Evolutionary conservation across 441 rosid genomes (phyloP).

Genomic region (Pelargonium fulgidum): DNA sequence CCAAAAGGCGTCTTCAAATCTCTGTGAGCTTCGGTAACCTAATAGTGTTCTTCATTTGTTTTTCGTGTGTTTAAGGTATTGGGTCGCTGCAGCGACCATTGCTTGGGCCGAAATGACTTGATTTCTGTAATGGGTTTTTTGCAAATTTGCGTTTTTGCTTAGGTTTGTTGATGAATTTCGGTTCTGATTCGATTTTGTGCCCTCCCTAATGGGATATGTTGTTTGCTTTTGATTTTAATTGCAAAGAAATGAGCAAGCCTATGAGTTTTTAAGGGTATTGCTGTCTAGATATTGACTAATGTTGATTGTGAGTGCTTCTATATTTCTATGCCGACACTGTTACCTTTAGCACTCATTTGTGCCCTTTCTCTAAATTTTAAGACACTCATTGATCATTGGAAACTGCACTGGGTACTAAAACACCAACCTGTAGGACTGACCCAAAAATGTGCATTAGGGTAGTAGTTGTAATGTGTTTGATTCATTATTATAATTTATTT

Average conservation of each 20-base stretch:
- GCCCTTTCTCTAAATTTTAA: neutral
- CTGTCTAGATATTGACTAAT: neutral
- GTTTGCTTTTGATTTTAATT: neutral
- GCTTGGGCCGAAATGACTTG: neutral
- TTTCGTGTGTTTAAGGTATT: neutral
- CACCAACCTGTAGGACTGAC: neutral
- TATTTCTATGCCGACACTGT: neutral
- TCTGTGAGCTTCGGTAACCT: constrained; percentile 25
- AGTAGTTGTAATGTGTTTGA: neutral
- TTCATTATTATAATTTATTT: neutral
- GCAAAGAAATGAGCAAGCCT: neutral
- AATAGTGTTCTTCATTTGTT: neutral
- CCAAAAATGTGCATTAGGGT: neutral
- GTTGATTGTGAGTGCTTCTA: neutral
- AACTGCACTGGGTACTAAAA: neutral
- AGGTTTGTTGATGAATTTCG: constrained; percentile 6
- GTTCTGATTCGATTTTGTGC: neutral
- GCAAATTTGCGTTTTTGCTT: neutral
- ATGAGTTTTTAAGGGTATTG: neutral
- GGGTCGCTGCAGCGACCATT: neutral
- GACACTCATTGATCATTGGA: neutral
- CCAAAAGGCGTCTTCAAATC: constrained; percentile 37
- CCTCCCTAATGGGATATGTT: neutral
- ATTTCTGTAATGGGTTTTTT: constrained; percentile 5
- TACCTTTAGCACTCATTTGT: neutral